Conservation (phyloP, 306 rosid genomes). For the Carpinus fangiana region DNA sequence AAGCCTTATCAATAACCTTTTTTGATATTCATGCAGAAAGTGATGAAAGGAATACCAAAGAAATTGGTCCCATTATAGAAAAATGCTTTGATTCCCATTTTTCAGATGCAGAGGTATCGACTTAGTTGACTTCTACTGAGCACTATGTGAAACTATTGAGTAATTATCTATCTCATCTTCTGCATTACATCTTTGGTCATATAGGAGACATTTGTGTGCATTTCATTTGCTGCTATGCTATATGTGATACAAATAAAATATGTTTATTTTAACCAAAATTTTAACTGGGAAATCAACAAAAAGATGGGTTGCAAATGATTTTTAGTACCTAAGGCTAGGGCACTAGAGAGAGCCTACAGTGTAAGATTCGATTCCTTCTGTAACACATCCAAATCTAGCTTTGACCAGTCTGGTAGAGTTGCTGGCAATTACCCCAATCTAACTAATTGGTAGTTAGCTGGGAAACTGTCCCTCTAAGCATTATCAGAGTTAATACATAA, state of each 20-base stretch:
- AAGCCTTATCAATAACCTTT: background rate
- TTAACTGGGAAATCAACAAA: constrained; percentile 47
- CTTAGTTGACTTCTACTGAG: constrained; percentile 37
- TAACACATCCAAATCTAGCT: too few species aligned
- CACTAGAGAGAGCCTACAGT: accelerated
- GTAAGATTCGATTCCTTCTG: constrained; percentile 30
- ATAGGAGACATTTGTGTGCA: background rate
- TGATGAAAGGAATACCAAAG: constrained; percentile 37
- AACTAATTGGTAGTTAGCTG: too few species aligned
- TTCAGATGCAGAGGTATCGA: background rate
- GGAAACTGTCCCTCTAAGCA: too few species aligned
- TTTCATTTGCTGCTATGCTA: background rate
- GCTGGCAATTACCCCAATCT: too few species aligned
- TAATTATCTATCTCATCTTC: constrained; percentile 29
- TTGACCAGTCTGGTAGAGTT: too few species aligned
- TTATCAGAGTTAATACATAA: too few species aligned
- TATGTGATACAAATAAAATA: background rate
- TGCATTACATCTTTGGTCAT: background rate
- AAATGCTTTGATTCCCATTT: background rate
- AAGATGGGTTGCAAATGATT: constrained; percentile 49
- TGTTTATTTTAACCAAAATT: background rate
- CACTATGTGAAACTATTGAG: constrained; percentile 55
- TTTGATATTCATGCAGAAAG: constrained; percentile 29
- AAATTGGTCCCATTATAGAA: constrained; percentile 31
- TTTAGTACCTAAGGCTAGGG: background rate